Percentiles rank a stretch among this genome's conserved stretches.
phyloP scores from a whole-genome alignment of 2,329 filamentous ascomycete genomes.

The Emmonsia crescens region DNA sequence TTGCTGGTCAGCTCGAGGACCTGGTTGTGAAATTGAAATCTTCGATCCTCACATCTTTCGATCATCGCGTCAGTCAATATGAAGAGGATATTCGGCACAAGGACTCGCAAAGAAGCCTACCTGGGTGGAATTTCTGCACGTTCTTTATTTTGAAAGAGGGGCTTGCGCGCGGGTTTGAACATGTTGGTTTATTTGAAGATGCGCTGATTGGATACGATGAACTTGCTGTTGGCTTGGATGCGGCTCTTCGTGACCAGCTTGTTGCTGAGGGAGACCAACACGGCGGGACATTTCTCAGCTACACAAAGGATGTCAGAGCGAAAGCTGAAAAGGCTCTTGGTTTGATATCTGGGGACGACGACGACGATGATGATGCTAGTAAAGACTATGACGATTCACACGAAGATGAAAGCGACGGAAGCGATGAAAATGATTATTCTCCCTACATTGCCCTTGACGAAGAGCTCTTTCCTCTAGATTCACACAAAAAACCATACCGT shows the following conservation, averaged over 20 bases:
- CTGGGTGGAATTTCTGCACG: slow-evolving; percentile 98
- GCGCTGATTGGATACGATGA: slow-evolving; percentile 92
- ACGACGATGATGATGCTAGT: slow-evolving; percentile 11
- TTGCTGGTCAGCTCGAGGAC: slow-evolving; percentile 72
- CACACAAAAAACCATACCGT: slow-evolving; percentile 68
- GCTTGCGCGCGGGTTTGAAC: slow-evolving; percentile 85
- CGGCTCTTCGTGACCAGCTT: slow-evolving; percentile 64
- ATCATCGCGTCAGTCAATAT: slow-evolving; percentile 81
- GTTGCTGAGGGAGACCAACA: slow-evolving; percentile 52
- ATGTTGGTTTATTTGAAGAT: slow-evolving; percentile 89
- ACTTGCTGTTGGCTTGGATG: slow-evolving; percentile 75
- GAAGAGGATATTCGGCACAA: slow-evolving; percentile 96
- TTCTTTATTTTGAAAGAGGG: slow-evolving; percentile 98
- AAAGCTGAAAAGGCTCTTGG: slow-evolving; percentile 45
- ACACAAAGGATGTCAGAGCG: slow-evolving; percentile 62
- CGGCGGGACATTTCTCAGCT: slow-evolving; percentile 59
- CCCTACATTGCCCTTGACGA: slow-evolving; percentile 19
- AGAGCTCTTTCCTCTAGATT: slow-evolving; percentile 33
- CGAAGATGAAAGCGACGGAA: slow-evolving; percentile 22
- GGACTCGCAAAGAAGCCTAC: slow-evolving; percentile 72
- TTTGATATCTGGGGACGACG: slow-evolving; percentile 17
- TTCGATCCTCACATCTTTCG: slow-evolving; percentile 79
- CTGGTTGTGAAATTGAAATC: slow-evolving; percentile 77
- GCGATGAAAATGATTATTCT: slow-evolving; percentile 21
- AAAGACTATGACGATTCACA: slow-evolving; percentile 11